Base-by-base conservation (phyloP, 345 rosid genomes). In the Eucalyptus paniculata region DNA sequence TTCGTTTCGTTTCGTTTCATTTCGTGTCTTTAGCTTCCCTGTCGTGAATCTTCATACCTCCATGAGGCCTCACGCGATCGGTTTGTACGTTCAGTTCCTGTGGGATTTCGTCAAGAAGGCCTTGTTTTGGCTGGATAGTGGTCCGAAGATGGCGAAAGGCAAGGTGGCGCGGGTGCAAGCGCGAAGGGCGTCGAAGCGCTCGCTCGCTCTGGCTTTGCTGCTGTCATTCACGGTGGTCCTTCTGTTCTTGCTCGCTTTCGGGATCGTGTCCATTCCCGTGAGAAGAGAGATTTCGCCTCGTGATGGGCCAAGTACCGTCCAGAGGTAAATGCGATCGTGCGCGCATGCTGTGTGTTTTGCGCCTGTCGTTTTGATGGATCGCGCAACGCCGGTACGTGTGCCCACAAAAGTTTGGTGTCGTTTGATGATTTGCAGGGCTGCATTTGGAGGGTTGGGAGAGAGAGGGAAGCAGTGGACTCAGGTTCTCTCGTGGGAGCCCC, bases 401-500 rank as follows among this genome's bases (percentile, higher is more conserved):
- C 56, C 21, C 9, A 45, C 47, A 10, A 18, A 86, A 37, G 37
- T 86, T 86, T 18, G 26, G 37, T 18, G 54, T 16, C 58, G 37
- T 50, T 50, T 47, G 37, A 32, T 86, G 60, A 45, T 45, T 50
- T 77, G 83, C 47, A 77, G 83, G 24, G 83, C 13, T 37, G 28
- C 47, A 77, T 50, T 87, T 23, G 85, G 82, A 56, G 92, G 88
- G 58, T 60, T 86, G 90, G 92, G 87, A 53, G 32, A 56, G 54
- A 90, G 90, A 72, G 90, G 92, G 86, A 85, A 90, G 86, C 92
- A 88, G 89, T 90, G 92, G 92, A 88, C 80, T 37, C 65, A 90
- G 86, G 87, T 88, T 80, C 88, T 90, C 50, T 90, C 91, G 40
- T 90, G 92, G 92, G 90, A 90, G 67, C 92, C 92, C 54, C 89